A percentile compares a stretch with the other conserved stretches of the same genome.
phyloP scores from a whole-genome alignment of 768 basidiomycete genomes.

The Hemileccinum impolitum region DNA sequence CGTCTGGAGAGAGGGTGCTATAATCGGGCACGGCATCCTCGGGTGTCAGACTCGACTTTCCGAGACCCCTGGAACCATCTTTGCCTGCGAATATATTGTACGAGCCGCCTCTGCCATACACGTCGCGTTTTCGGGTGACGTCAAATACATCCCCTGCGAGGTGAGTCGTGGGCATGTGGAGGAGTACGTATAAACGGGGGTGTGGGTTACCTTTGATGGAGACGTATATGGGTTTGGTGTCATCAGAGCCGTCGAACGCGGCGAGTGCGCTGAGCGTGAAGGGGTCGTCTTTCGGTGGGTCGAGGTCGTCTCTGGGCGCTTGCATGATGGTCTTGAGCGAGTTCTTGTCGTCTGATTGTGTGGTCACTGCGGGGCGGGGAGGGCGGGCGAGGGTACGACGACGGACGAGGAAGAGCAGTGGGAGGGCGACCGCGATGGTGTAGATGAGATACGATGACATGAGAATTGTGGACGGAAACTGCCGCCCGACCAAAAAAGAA shows the following conservation, averaged over 20 bases:
- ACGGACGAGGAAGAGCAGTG: conserved; percentile 28
- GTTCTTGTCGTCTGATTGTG: conserved; percentile 24
- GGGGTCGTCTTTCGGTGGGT: conserved; percentile 74
- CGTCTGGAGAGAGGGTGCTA: conserved; percentile 64
- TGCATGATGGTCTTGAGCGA: conserved; percentile 69
- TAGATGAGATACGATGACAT: conserved; percentile 27
- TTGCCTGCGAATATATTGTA: conserved; percentile 91
- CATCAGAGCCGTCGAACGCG: conserved; percentile 65
- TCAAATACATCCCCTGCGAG: conserved; percentile 81
- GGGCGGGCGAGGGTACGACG: conserved; percentile 8
- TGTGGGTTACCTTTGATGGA: conserved; percentile 79
- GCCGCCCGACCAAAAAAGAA: conserved; percentile 2
- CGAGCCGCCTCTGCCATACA: conserved; percentile 80
- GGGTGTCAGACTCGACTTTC: conserved; percentile 80
- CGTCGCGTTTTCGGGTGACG: conserved; percentile 78
- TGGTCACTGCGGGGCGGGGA: conserved; percentile 6
- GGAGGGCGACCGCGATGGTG: conserved; percentile 31
- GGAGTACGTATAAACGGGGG: conserved; percentile 35
- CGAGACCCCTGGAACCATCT: conserved; percentile 87
- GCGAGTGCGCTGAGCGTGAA: conserved; percentile 69
- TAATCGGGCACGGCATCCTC: conserved; percentile 91
- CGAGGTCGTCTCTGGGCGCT: conserved; percentile 53
- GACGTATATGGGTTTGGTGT: conserved; percentile 75
- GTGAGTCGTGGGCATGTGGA: conserved; percentile 1
- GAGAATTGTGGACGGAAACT: conserved; percentile 11